phyloP scores from a whole-genome alignment of 257 asterid species.

The Nyctanthes arbortristis region DNA sequence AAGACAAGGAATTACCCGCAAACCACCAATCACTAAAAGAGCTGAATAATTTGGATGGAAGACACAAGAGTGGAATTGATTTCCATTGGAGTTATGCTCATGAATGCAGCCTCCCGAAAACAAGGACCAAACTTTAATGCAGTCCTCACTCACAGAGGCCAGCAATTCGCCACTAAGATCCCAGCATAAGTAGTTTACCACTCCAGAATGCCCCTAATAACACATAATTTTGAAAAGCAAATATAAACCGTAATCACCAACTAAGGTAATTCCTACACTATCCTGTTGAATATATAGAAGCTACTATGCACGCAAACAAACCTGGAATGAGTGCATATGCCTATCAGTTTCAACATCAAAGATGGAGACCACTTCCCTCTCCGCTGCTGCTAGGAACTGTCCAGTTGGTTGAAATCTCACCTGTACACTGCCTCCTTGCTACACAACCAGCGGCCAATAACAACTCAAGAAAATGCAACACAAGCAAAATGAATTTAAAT shows the following conservation, averaged over 20 bases:
- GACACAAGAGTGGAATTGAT: constrained; percentile 89
- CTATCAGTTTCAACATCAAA: constrained; percentile 91
- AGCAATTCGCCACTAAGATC: constrained; percentile 77
- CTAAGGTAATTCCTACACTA: background rate
- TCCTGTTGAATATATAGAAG: background rate
- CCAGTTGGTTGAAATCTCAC: constrained; percentile 97
- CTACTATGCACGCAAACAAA: constrained; percentile 22
- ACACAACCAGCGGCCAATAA: constrained; percentile 17
- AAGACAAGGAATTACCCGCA: constrained; percentile 48
- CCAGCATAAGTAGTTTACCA: constrained; percentile 95
- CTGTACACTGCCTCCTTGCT: constrained; percentile 98
- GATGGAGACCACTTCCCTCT: constrained; percentile 80
- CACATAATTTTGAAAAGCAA: constrained; percentile 23
- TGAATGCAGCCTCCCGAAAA: constrained; percentile 83
- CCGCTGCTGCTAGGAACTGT: constrained; percentile 86
- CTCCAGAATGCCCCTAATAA: constrained; percentile 71
- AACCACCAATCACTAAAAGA: constrained; percentile 87
- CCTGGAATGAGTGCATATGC: constrained; percentile 89
- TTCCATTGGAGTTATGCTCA: constrained; percentile 70
- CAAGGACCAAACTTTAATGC: constrained; percentile 92
- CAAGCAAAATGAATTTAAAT: background rate
- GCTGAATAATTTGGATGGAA: constrained; percentile 91
- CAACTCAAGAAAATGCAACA: constrained; percentile 5
- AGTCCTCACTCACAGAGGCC: constrained; percentile 95
- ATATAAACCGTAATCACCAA: background rate